Conservation (phyloP, 176 grass and related monocot species). For the Carex myosuroides region DNA sequence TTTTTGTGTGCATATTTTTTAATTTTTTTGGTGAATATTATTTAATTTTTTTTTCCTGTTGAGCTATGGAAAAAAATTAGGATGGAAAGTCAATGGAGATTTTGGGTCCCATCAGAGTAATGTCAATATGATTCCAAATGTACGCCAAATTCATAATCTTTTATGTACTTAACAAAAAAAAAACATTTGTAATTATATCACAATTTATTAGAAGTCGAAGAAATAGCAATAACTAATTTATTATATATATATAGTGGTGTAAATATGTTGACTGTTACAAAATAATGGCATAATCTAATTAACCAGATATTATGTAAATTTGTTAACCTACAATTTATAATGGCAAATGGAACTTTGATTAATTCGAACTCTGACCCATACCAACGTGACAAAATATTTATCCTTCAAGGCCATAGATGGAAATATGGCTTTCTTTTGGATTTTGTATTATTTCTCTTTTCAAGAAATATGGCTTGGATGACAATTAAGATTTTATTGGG, state of each 20-base stretch:
- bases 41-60: no score
- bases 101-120: conserved; percentile 87
- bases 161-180: not conserved
- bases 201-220: not conserved
- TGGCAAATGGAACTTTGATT: no score
- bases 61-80: conserved; percentile 90
- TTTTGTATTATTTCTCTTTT: conserved; percentile 15
- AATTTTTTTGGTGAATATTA: no score
- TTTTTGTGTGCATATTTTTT: no score
- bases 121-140: conserved; percentile 93
- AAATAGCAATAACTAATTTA: conserved; percentile 3
- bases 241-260: not conserved
- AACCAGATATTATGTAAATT: no score
- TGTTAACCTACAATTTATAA: no score
- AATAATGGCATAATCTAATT: no score
- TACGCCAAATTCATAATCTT: conserved; percentile 20
- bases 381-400: conserved; percentile 79
- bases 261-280: no score
- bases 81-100: conserved; percentile 70
- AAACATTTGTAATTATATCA: not conserved
- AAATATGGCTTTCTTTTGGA: not conserved
- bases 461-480: conserved; percentile 70
- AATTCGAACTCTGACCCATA: conserved; percentile 41
- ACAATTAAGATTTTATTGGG: conserved; percentile 43
- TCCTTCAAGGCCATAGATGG: conserved; percentile 70